Evolutionary conservation across 805 yeast genomes (phyloP).

Genomic region (Wickerhamiella brachini): DNA sequence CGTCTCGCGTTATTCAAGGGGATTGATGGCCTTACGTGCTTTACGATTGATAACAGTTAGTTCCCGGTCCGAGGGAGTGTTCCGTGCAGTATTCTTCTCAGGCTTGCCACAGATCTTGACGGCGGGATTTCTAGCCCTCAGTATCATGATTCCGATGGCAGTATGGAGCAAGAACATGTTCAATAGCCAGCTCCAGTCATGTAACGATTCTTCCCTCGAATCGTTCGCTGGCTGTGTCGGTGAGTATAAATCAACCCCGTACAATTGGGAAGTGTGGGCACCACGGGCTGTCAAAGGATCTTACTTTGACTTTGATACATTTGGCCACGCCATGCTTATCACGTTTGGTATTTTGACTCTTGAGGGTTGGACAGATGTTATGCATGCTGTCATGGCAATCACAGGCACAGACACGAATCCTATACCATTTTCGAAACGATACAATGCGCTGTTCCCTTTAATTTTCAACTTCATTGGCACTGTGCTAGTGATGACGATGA

Average conservation of each 20-base stretch:
- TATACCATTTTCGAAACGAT: slow-evolving; percentile 41
- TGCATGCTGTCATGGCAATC: slow-evolving; percentile 54
- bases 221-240: slow-evolving; percentile 34
- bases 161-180: slow-evolving; percentile 85
- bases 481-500: slow-evolving; percentile 73
- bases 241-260: slow-evolving; percentile 46
- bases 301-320: slow-evolving; percentile 51
- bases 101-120: slow-evolving; percentile 63
- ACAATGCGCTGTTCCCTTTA: slow-evolving; percentile 62
- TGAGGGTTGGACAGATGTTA: slow-evolving; percentile 88
- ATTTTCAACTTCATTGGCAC: slow-evolving; percentile 67
- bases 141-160: slow-evolving; percentile 71
- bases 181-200: slow-evolving; percentile 53
- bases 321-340: slow-evolving; percentile 50
- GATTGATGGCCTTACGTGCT: slow-evolving; percentile 77
- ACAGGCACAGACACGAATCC: slow-evolving; percentile 59
- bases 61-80: slow-evolving; percentile 58
- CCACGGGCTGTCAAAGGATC: slow-evolving; percentile 63
- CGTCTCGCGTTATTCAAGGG: slow-evolving; percentile 58
- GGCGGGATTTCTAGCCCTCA: slow-evolving; percentile 49
- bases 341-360: slow-evolving; percentile 73
- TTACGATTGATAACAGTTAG: slow-evolving; percentile 69
- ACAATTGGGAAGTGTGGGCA: slow-evolving; percentile 60
- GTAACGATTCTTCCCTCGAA: slow-evolving; percentile 40
- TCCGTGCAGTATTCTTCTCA: slow-evolving; percentile 65